A percentile compares a stretch with the other conserved stretches of the same genome.
These are phyloP conservation scores for Phytophthora hibernalis DNA, from an alignment of 352 stramenopile genomes.

Conservation along the genomic window DNA sequence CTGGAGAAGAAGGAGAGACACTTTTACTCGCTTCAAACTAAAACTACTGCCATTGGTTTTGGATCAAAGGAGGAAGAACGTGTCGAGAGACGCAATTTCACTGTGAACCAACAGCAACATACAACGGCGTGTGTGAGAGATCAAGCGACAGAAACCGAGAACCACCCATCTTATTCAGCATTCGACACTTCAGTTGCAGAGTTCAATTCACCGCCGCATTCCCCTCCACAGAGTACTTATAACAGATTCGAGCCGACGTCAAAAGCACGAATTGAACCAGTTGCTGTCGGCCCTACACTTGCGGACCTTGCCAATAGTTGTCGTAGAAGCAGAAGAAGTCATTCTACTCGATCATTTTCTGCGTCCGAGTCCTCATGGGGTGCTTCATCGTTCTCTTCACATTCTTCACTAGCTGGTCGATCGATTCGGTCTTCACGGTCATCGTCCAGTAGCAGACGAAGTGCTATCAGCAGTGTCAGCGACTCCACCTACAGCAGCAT, in stretches of 20 bases:
- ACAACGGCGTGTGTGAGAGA: conserved; percentile 24
- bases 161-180: not conserved
- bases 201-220: conserved; percentile 1
- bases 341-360: not conserved
- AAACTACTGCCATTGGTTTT: not conserved
- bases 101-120: conserved; percentile 27
- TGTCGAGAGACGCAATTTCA: not conserved
- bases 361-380: conserved; percentile 6
- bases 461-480: conserved; percentile 3
- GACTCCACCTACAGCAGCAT: conserved; percentile 5
- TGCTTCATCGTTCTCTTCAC: conserved; percentile 12
- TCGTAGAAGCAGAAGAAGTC: not conserved
- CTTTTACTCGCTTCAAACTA: conserved; percentile 25
- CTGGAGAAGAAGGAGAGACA: conserved; percentile 35
- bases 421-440: not conserved
- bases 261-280: not conserved
- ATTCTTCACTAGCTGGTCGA: not conserved
- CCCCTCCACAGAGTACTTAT: not conserved
- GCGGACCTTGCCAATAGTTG: conserved; percentile 20
- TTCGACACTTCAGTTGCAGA: conserved; percentile 5
- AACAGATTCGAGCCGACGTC: not conserved
- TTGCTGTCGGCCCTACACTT: conserved; percentile 25
- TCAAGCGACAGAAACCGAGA: conserved; percentile 29
- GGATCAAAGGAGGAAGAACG: not conserved
- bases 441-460: conserved; percentile 16